These are phyloP conservation scores for Onygenales sp. DNA, from an alignment of 2,329 filamentous ascomycete species.

Conservation along the genomic window DNA sequence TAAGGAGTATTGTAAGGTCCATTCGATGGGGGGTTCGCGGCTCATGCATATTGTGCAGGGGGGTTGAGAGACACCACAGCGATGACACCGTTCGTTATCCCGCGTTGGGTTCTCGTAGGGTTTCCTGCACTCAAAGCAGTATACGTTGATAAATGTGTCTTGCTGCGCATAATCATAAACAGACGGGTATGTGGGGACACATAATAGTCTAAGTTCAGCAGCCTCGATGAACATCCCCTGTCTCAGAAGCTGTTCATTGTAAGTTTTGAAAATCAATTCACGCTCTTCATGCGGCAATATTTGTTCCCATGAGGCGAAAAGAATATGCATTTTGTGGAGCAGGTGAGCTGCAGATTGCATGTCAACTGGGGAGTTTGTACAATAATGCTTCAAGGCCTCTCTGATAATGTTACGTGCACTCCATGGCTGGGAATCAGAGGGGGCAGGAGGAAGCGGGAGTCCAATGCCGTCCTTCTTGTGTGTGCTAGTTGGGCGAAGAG, in stretches of 20 bases:
- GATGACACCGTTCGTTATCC: conserved; percentile 43
- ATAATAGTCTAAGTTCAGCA: conserved; percentile 46
- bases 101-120: conserved; percentile 43
- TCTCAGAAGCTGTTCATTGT: conserved; percentile 46
- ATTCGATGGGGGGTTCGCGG: conserved; percentile 31
- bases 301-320: conserved; percentile 28
- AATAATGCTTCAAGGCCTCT: conserved; percentile 31
- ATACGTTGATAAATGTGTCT: conserved; percentile 45
- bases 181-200: conserved; percentile 45
- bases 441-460: conserved; percentile 22
- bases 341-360: conserved; percentile 33
- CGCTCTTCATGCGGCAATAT: conserved; percentile 38
- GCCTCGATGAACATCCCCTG: conserved; percentile 39
- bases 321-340: conserved; percentile 29
- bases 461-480: neutral
- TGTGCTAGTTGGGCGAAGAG: neutral
- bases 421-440: conserved; percentile 28
- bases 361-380: conserved; percentile 28
- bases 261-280: conserved; percentile 46
- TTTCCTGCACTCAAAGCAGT: conserved; percentile 48
- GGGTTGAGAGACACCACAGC: conserved; percentile 34
- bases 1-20: conserved; percentile 21
- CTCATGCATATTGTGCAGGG: conserved; percentile 35
- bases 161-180: conserved; percentile 49
- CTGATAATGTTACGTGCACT: conserved; percentile 28